Evolutionary conservation across 2,329 filamentous ascomycete genomes (phyloP), one percentile per base, ranked within the genome.

Genomic region (Coniochaeta sp.): DNA sequence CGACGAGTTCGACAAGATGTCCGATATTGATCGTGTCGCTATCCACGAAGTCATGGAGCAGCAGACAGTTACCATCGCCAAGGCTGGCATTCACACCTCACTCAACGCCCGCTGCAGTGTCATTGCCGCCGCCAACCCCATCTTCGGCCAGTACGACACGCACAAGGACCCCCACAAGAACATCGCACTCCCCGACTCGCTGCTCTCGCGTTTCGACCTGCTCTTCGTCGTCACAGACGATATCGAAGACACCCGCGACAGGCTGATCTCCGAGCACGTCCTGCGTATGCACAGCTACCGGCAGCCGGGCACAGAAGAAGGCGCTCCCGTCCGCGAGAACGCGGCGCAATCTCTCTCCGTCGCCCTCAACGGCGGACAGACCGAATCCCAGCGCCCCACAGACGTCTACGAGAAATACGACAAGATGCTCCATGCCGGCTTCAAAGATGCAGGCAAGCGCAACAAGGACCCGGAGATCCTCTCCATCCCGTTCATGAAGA

Each of bases 1-100:
- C 59, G 94, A 99, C 66, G 94, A 99, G 65, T 99, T 99, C 60
- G 94, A 99, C 75, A 99, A 99, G 71, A 99, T 99, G 94, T 96
- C 91, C 52, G 94, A 99, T 65, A 86, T 97, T 53, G 94, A 99
- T 70, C 85, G 94, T 66, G 94, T 99, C 4, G 94, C 94, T 46
- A 99, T 99, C 61, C 94, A 99, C 81, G 94, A 99, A 88, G 94
- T 99, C 58, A 99, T 99, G 94, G 94, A 99, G 72, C 94, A 99
- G 73, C 94, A 99, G 71, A 99, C 94, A 0, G 94, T 99, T 55
- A 99, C 94, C 13, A 99, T 99, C 63, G 94, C 94, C 50, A 99
- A 99, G 73, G 94, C 94, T 1, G 94, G 94, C 58, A 99, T 99
- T 53, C 94, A 99, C 70, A 99, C 94, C 0, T 96, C 91, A 3